Conservation (phyloP, 2,329 filamentous ascomycete species). For the Colletotrichum costaricense region DNA sequence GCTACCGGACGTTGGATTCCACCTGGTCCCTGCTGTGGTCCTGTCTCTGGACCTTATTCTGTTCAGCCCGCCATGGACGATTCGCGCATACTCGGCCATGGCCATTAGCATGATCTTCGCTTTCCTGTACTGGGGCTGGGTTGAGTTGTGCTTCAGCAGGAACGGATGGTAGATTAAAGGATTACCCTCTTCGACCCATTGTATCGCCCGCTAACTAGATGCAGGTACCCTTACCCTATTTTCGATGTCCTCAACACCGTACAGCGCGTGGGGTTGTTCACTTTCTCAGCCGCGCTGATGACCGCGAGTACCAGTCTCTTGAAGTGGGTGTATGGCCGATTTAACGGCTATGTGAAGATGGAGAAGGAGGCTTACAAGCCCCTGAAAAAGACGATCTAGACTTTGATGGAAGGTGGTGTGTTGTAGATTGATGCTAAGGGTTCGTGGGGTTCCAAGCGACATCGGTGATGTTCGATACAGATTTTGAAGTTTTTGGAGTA, state of each 20-base stretch:
- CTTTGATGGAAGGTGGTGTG: neutral
- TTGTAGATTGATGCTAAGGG: neutral
- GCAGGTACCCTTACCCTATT: constrained; percentile 87
- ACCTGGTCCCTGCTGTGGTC: constrained; percentile 73
- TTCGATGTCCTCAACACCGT: constrained; percentile 75
- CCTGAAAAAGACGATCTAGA: constrained; percentile 41
- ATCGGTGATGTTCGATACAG: constrained; percentile 8
- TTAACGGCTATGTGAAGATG: constrained; percentile 68
- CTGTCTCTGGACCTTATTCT: constrained; percentile 74
- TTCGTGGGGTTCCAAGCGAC: neutral
- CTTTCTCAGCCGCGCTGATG: constrained; percentile 77
- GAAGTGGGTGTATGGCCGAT: constrained; percentile 74
- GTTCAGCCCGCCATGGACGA: constrained; percentile 79
- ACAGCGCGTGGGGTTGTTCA: constrained; percentile 77
- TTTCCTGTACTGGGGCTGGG: constrained; percentile 80
- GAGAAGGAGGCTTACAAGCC: constrained; percentile 49
- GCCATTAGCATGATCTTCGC: constrained; percentile 68
- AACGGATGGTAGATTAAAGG: constrained; percentile 69
- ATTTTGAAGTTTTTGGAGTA: neutral
- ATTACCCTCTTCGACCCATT: neutral
- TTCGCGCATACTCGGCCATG: constrained; percentile 69
- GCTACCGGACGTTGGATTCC: constrained; percentile 71
- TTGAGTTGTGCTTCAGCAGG: constrained; percentile 75
- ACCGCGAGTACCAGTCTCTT: constrained; percentile 75
- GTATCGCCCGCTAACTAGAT: constrained; percentile 40